A percentile compares a stretch with the other conserved stretches of the same genome.
phyloP scores from a whole-genome alignment of 2,329 filamentous ascomycete genomes.

The Sarocladiaceae sp. region DNA sequence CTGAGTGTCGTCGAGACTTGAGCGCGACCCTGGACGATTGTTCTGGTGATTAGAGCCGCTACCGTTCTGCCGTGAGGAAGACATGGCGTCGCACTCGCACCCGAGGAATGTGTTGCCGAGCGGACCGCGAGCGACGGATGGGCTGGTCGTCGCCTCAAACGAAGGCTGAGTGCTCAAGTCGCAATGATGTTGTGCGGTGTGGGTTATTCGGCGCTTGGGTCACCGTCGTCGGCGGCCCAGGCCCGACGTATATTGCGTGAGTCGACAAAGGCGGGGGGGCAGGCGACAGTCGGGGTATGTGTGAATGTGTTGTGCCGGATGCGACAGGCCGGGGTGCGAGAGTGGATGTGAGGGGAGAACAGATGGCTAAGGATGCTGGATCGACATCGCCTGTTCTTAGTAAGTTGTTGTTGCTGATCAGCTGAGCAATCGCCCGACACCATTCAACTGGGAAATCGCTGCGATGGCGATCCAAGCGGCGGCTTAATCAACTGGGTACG shows the following conservation, averaged over 20 bases:
- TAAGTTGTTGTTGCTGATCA: background rate
- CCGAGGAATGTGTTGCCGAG: no score
- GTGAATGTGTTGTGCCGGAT: background rate
- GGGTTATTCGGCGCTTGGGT: background rate
- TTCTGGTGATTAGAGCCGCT: background rate
- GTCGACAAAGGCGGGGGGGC: background rate
- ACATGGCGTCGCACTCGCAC: slow-evolving; percentile 12
- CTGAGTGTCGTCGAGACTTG: slow-evolving; percentile 5
- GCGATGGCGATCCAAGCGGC: no score
- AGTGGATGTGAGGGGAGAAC: background rate
- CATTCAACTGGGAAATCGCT: no score
- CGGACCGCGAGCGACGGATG: no score
- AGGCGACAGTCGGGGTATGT: background rate
- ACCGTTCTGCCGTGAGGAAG: slow-evolving; percentile 9
- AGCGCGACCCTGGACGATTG: slow-evolving; percentile 9
- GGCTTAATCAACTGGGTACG: no score
- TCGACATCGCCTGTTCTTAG: background rate
- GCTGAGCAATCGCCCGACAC: no score
- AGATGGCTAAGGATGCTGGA: background rate
- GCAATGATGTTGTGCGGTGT: background rate
- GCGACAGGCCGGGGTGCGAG: background rate
- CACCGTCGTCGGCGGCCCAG: background rate
- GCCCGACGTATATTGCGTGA: background rate
- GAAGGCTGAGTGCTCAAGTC: background rate
- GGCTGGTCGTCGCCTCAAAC: no score